Base-by-base conservation (phyloP, 495 filamentous ascomycete species). In the Friedmanniomyces simplex region DNA sequence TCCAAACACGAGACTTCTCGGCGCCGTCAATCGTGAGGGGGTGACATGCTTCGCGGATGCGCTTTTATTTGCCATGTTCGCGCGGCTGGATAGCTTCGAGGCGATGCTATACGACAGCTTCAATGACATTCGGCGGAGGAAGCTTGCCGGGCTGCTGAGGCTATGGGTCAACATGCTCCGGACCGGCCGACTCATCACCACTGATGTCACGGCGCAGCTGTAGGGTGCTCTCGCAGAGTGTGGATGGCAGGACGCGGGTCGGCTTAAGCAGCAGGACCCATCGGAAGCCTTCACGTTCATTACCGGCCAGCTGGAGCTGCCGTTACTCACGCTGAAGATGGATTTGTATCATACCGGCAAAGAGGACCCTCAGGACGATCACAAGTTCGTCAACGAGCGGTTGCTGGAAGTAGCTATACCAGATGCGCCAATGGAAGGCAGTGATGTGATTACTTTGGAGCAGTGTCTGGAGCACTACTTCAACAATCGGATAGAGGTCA, bases 221-320 rank as follows among this genome's bases (percentile, higher is more conserved):
- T 91, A 96, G 69, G 79, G 88, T 20, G 76, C 89, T 1, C 71
- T 98, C 13, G 82, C 86, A n/a, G 82, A 81, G 32, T 96, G 91
- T 69, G 93, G 93, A 22, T 98, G 93, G 93, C 74, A 79, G 65
- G 91, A 95, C 48, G 91, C 91, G 36, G 77, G 78, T 16, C 72
- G 77, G 42, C 65, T 88, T 26, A 76, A 79, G 55, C 93, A 98
- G 68, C 93, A 98, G 65, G 93, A 98, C 70, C 84, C 85, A 1
- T 96, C 93, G 0, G 93, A 98, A 68, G 91, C 91, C 1, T 98
- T 96, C 67, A 86, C 83, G 0, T 96, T 96, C 70, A 88, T 98
- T 50, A 95, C 91, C 1, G 91, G 87, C 52, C 88, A 82, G 37
- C 75, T 98, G 32, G 82, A 94, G 57, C 70, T 98, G 26, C 93